phyloP scores from a whole-genome alignment of 805 yeast genomes.

The Komagataella pastoris region DNA sequence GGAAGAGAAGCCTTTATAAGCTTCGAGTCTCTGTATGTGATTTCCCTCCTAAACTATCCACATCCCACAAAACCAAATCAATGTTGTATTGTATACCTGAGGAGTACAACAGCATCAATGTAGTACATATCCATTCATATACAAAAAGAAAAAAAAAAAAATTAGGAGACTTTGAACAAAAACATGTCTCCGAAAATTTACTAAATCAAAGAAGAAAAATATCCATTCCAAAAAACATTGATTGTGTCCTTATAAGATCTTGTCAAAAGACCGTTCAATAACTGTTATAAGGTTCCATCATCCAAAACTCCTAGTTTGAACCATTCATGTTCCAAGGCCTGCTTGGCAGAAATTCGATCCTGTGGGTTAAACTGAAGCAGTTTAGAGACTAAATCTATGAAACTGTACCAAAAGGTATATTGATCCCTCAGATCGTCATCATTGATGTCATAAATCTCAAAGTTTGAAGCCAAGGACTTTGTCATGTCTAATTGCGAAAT shows the following conservation, averaged over 20 bases:
- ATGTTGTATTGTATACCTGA: background rate
- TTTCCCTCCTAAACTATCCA: background rate
- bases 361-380: conserved; percentile 37
- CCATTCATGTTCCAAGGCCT: conserved; percentile 60
- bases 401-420: conserved; percentile 75
- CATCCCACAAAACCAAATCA: background rate
- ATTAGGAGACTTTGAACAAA: background rate
- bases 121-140: background rate
- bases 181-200: background rate
- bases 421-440: conserved; percentile 33
- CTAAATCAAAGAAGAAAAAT: background rate
- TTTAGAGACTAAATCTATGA: conserved; percentile 36
- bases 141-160: background rate
- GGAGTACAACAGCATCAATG: background rate
- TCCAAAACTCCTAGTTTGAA: conserved; percentile 49
- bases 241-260: background rate
- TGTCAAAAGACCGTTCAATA: too few species aligned
- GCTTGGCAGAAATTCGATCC: conserved; percentile 36
- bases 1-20: background rate
- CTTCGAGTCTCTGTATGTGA: background rate
- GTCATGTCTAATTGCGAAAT: conserved; percentile 14
- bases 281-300: conserved; percentile 25
- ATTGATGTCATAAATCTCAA: conserved; percentile 10
- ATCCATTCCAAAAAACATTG: background rate
- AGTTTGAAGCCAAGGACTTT: conserved; percentile 11